Evolutionary conservation across 75 land plant species (phyloP).

Genomic region (Adiantum capillusveneris): DNA sequence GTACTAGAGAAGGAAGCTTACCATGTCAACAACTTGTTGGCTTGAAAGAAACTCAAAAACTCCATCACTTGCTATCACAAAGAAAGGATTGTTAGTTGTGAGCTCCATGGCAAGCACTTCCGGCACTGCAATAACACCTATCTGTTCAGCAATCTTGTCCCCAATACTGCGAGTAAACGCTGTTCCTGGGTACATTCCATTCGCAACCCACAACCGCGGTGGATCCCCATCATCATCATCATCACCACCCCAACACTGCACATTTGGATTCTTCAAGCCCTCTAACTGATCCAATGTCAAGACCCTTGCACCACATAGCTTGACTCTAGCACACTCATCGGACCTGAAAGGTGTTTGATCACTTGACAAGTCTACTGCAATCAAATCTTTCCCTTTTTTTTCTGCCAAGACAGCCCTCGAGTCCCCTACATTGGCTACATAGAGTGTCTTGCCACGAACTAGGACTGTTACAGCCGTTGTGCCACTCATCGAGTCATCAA

Average conservation of each 20-base stretch:
- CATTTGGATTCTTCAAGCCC: slow-evolving; percentile 76
- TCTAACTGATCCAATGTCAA: slow-evolving; percentile 92
- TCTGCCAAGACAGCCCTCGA: slow-evolving; percentile 93
- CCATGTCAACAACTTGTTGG: slow-evolving; percentile 92
- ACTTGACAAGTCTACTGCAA: slow-evolving; percentile 71
- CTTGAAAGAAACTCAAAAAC: slow-evolving; percentile 96
- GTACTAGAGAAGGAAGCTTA: slow-evolving; percentile 23
- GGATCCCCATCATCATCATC: slow-evolving; percentile 95
- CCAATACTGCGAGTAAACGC: slow-evolving; percentile 97
- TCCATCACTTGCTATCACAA: slow-evolving; percentile 97
- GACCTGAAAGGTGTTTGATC: slow-evolving; percentile 90
- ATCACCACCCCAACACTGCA: slow-evolving; percentile 87
- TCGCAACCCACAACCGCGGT: slow-evolving; percentile 93
- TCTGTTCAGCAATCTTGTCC: slow-evolving; percentile 76
- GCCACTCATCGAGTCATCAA: slow-evolving; percentile 94
- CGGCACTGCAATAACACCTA: slow-evolving; percentile 89
- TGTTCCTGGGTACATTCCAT: slow-evolving; percentile 98
- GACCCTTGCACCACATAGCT: slow-evolving; percentile 80
- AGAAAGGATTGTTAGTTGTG: slow-evolving; percentile 62
- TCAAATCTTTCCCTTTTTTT: slow-evolving; percentile 43
- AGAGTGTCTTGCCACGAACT: slow-evolving; percentile 52
- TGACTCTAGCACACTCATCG: slow-evolving; percentile 92
- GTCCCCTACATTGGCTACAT: slow-evolving; percentile 87
- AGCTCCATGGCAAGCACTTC: slow-evolving; percentile 74
- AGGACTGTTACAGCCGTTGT: slow-evolving; percentile 84